These are phyloP conservation scores for Exophiala mesophila DNA, from an alignment of 2,329 filamentous ascomycete species.

Conservation along the genomic window DNA sequence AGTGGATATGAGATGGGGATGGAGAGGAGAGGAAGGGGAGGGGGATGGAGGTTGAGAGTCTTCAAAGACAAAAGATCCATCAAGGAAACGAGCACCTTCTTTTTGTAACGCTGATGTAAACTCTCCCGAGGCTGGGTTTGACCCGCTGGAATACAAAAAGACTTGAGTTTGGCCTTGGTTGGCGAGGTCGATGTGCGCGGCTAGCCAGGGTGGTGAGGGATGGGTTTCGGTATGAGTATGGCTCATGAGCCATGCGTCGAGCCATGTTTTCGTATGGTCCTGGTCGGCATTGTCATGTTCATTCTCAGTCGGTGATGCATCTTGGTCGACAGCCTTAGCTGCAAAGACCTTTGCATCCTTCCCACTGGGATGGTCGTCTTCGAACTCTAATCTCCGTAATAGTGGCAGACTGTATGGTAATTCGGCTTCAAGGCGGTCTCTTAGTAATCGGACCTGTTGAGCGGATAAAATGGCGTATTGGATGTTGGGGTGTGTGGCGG, in stretches of 20 bases:
- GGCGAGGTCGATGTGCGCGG: slow-evolving; percentile 38
- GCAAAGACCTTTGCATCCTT: slow-evolving; percentile 28
- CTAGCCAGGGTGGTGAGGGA: slow-evolving; percentile 32
- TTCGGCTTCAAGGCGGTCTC: slow-evolving; percentile 28
- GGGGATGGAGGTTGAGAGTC: background rate
- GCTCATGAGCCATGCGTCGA: background rate
- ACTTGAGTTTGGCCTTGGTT: slow-evolving; percentile 39
- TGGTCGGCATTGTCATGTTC: background rate
- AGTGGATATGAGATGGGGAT: slow-evolving; percentile 10
- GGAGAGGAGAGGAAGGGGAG: background rate
- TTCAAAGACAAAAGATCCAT: no score
- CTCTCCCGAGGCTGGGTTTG: slow-evolving; percentile 23
- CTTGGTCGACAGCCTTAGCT: slow-evolving; percentile 3
- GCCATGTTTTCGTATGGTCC: background rate
- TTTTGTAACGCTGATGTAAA: background rate
- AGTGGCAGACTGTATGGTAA: slow-evolving; percentile 37
- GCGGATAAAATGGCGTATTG: slow-evolving; percentile 2
- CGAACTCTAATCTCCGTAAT: slow-evolving; percentile 37
- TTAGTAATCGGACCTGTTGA: slow-evolving; percentile 6
- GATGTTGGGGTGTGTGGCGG: no score
- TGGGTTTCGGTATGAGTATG: background rate
- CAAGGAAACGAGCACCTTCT: background rate
- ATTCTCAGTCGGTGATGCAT: background rate
- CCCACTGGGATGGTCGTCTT: slow-evolving; percentile 28
- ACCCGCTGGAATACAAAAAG: slow-evolving; percentile 39